Evolutionary conservation across 176 grass and related monocot species (phyloP).

Genomic region (Miscanthus lutarioriparius): DNA sequence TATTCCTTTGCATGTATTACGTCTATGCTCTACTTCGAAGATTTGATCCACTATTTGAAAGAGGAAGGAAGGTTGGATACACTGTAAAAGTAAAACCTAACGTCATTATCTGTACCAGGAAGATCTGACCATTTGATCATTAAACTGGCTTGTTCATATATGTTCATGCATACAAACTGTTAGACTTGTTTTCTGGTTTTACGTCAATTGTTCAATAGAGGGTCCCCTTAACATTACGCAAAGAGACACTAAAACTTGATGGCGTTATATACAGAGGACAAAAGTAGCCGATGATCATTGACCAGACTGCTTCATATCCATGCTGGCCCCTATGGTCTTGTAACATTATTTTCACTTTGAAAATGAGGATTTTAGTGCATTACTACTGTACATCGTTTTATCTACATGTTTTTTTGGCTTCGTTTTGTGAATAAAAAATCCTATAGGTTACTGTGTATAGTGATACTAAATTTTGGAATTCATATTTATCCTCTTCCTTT

Average conservation of each 20-base stretch:
- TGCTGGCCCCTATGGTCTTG: neutral
- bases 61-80: neutral
- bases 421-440: neutral
- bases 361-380: neutral
- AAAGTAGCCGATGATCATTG: neutral
- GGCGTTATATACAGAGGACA: neutral
- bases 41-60: slow-evolving; percentile 15
- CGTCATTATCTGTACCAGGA: neutral
- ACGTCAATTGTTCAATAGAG: neutral
- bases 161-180: neutral
- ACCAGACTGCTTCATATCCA: neutral
- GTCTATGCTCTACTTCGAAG: neutral
- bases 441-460: neutral
- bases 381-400: neutral
- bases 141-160: slow-evolving; percentile 7
- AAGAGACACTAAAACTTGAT: neutral
- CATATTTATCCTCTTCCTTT: slow-evolving; percentile 8
- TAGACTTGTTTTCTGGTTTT: neutral
- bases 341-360: neutral
- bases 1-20: neutral
- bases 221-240: neutral
- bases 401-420: neutral
- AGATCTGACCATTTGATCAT: neutral
- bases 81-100: neutral
- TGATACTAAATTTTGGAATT: neutral